Evolutionary conservation across 2,329 filamentous ascomycete genomes (phyloP), one percentile per base, ranked within the genome.

Genomic region (Teratosphaeria zuluensis): DNA sequence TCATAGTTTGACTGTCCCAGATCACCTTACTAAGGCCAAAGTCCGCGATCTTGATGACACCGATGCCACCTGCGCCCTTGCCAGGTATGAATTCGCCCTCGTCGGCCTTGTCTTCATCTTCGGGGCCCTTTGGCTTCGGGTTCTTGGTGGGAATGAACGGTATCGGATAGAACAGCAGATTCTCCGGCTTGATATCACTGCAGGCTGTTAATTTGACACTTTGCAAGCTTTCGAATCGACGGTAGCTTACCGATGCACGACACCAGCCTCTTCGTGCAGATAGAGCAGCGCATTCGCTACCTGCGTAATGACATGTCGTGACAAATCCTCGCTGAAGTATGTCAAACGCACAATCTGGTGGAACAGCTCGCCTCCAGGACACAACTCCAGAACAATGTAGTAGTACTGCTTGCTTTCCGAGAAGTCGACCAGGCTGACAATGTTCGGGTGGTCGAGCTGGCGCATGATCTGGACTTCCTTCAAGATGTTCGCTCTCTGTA

Each of bases 391-490:
- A 51, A 99, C 86, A 66, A 99, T 96, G 77, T 95, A 99, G 76
- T 97, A 97, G 73, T 96, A 96, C 73, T 97, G 91, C 59, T 84
- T 83, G 0, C 92, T 95, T 75, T 99, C 94, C 63, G 88, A 88
- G 71, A 97, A 97, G 69, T 96, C 90, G 68, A 97, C 82, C 59
- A 99, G 84, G 72, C 90, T 92, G 74, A 96, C 85, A 61, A 99
- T 94, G 72, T 97, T 97, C 62, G 92, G 92, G 67, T 99, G 94
- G 65, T 97, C 91, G 54, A 99, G 81, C 69, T 95, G 89, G 63
- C 92, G 90, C 92, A 99, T 99, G 67, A 99, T 99, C 70, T 96
- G 90, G 14, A 99, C 94, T 75, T 99, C 94, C 77, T 99, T 99
- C 62, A 99, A 78, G 65, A 99, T 97, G 70, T 97, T 99, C 63